phyloP scores from a whole-genome alignment of 2,329 filamentous ascomycete species.

The Nothophaeocryptopus gaeumannii region DNA sequence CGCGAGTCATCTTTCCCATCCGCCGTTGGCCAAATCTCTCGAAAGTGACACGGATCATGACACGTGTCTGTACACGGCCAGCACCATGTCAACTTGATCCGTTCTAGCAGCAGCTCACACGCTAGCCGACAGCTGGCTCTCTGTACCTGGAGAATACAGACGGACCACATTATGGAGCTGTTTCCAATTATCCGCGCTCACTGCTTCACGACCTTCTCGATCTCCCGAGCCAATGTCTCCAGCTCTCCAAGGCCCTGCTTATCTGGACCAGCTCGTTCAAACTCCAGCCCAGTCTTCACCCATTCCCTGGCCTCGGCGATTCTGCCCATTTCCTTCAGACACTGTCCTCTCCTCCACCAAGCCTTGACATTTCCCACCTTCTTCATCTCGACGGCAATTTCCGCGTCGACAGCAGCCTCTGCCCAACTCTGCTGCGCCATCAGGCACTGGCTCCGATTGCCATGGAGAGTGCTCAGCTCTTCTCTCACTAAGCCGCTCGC shows the following conservation, averaged over 20 bases:
- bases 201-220: conserved; percentile 24
- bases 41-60: too few relatives aligned
- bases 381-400: conserved; percentile 84
- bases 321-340: conserved; percentile 85
- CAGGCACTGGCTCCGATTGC: conserved; percentile 85
- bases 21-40: too few relatives aligned
- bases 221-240: conserved; percentile 30
- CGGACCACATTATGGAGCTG: too few relatives aligned
- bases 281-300: conserved; percentile 73
- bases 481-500: conserved; percentile 78
- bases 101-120: too few relatives aligned
- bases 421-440: conserved; percentile 81
- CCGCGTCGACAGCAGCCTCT: conserved; percentile 82
- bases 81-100: too few relatives aligned
- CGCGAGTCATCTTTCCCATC: too few relatives aligned
- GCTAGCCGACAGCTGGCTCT: too few relatives aligned
- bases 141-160: too few relatives aligned
- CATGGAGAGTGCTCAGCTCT: conserved; percentile 74
- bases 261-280: conserved; percentile 34
- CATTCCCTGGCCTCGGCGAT: conserved; percentile 78
- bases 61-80: too few relatives aligned
- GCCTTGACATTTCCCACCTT: conserved; percentile 85
- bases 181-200: conserved; percentile 1
- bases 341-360: conserved; percentile 86
- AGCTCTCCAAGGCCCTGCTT: conserved; percentile 32